Base-by-base conservation (phyloP, 2,329 filamentous ascomycete species). In the Conoideocrella luteorostrata region DNA sequence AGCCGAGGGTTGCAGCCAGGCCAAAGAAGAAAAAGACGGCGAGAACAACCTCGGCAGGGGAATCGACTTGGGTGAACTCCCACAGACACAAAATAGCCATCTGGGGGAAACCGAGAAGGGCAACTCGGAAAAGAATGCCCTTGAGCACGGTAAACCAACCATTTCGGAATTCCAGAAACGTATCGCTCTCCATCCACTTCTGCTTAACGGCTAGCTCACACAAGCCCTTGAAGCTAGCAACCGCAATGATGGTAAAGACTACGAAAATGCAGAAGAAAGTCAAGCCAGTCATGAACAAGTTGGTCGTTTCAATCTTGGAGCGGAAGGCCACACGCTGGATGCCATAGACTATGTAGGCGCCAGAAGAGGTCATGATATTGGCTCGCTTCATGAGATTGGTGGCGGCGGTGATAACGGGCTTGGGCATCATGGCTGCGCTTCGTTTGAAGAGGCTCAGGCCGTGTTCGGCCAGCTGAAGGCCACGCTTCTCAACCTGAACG, bases 141-240 rank as follows among this genome's bases (percentile, higher is more conserved):
- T 95, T 94, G 57, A 95, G 77, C 5, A 96, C 85, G 12, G 89
- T 90, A 51, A 84, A 82, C 91, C 91, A 96, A 53, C 88, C 89
- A 56, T 93, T 91, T 50, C 91, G 84, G 78, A 97, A 96, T 56
- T 96, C 90, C 54, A 84, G 74, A 66, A 96, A 96, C 56, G 87
- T 89, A 60, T 95, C 86, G 44, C 74, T 72, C 67, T 88, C 86
- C 72, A 95, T 88, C 74, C 80, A 85, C 56, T 81, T 80, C 49
- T 79, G 74, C 68, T 81, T 88, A 53, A 82, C 81, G 10, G 84
- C 79, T 39, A 86, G 62, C 64, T 96, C 90, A 63, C 84, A 88
- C 52, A 84, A 66, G 46, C 75, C 84, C 69, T 96, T 95, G 76
- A 94, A 95, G 22, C 80, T 66, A 32, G 81, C 72, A 18, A 96